A percentile compares a stretch with the other conserved stretches of the same genome.
Conservation (phyloP, 23 red algal species). For the Cyanidiococcus yangmingshanensis region DNA sequence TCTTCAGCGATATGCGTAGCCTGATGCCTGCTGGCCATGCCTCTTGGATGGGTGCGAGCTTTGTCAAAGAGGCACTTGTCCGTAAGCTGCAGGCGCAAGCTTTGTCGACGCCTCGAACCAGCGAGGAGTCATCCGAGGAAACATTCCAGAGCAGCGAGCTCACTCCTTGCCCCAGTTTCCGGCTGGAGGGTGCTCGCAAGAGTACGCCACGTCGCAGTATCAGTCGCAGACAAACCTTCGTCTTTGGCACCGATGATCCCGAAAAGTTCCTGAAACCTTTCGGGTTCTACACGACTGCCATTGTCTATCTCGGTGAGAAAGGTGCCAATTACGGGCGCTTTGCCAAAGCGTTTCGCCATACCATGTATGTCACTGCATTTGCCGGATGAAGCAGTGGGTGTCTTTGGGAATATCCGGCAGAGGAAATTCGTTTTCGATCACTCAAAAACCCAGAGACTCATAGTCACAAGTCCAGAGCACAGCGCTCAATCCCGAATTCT, state of each 20-base stretch:
- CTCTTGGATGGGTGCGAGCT: slow-evolving; percentile 2
- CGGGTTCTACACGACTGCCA: slow-evolving; percentile 16
- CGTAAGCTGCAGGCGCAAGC: not conserved
- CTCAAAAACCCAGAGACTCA: too few relatives aligned
- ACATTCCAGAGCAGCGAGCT: not conserved
- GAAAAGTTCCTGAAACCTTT: slow-evolving; percentile 20
- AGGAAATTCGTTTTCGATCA: not conserved
- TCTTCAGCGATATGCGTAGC: slow-evolving; percentile 22
- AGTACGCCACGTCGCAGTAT: not conserved
- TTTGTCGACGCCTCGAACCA: not conserved
- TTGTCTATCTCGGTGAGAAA: slow-evolving; percentile 29
- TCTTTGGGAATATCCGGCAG: not conserved
- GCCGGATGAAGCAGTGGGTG: slow-evolving; percentile 7
- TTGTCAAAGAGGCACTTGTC: slow-evolving; percentile 15
- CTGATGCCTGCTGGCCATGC: slow-evolving; percentile 20
- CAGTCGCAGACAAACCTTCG: not conserved
- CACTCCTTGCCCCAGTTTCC: not conserved
- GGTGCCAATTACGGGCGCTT: slow-evolving; percentile 40
- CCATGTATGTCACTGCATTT: slow-evolving; percentile 24
- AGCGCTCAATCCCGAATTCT: too few relatives aligned
- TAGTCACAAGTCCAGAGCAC: too few relatives aligned
- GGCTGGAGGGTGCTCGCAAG: not conserved
- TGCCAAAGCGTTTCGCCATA: slow-evolving; percentile 15
- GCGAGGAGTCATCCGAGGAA: slow-evolving; percentile 1
- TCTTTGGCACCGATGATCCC: slow-evolving; percentile 34